These are phyloP conservation scores for Melampsora larici-populina DNA, from an alignment of 1,284 basidiomycete genomes.

Conservation along the genomic window DNA sequence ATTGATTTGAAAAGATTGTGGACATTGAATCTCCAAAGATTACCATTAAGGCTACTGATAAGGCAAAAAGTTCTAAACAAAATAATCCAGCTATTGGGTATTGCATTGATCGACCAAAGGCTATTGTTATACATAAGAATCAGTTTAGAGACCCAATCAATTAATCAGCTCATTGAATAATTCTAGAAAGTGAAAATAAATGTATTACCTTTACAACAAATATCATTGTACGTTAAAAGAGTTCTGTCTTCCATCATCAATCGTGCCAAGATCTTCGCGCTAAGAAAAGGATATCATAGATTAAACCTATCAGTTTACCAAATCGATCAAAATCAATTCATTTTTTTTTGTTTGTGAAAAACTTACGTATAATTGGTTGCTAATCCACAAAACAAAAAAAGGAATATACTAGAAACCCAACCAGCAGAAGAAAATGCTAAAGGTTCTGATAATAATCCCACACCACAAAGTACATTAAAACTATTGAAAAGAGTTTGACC, in stretches of 20 bases:
- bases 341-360: no score
- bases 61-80: conserved; percentile 31
- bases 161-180: neutral
- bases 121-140: no score
- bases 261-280: conserved; percentile 37
- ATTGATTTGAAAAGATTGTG: conserved; percentile 21
- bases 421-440: conserved; percentile 36
- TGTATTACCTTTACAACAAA: conserved; percentile 34
- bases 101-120: conserved; percentile 37
- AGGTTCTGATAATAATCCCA: conserved; percentile 33
- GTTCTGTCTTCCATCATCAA: conserved; percentile 34
- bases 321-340: no score
- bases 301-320: no score
- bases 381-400: conserved; percentile 37
- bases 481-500: conserved; percentile 36
- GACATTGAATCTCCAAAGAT: conserved; percentile 34
- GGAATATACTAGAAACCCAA: conserved; percentile 23
- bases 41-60: conserved; percentile 38
- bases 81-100: conserved; percentile 36
- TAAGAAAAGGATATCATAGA: no score
- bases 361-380: conserved; percentile 34
- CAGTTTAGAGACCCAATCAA: neutral
- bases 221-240: conserved; percentile 36
- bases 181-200: neutral
- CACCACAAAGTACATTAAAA: conserved; percentile 35